phyloP scores from a whole-genome alignment of 495 filamentous ascomycete species.

The Talaromyces nanjingensis region DNA sequence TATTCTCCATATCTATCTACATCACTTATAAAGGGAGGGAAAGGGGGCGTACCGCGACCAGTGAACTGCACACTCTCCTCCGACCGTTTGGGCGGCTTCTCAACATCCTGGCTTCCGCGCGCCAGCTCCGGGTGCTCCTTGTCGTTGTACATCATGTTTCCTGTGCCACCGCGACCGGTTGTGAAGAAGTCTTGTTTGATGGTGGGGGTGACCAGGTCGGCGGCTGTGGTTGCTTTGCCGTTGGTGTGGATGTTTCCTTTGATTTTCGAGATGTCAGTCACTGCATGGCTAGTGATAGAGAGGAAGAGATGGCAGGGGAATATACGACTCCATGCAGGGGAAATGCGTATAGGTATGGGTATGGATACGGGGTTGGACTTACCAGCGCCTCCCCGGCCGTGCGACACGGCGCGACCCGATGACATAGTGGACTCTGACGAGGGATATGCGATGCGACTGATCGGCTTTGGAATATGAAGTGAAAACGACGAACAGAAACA shows the following conservation, averaged over 20 bases:
- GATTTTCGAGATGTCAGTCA: conserved; percentile 53
- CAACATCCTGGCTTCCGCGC: conserved; percentile 75
- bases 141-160: conserved; percentile 72
- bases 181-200: conserved; percentile 78
- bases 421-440: background rate
- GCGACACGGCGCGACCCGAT: conserved; percentile 33
- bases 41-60: conserved; percentile 33
- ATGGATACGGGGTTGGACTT: conserved; percentile 14
- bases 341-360: background rate
- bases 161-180: conserved; percentile 66
- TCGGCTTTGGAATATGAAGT: background rate
- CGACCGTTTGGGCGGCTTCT: conserved; percentile 42
- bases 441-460: background rate
- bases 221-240: conserved; percentile 40
- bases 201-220: conserved; percentile 70
- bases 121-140: conserved; percentile 58
- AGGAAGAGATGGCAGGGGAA: background rate
- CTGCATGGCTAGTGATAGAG: background rate
- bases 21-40: background rate
- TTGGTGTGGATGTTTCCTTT: conserved; percentile 69
- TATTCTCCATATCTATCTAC: background rate
- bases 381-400: conserved; percentile 53
- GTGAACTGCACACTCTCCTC: conserved; percentile 36
- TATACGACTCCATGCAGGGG: background rate
- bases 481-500: background rate